A percentile compares a stretch with the other conserved stretches of the same genome.
phyloP scores from a whole-genome alignment of 2,329 filamentous ascomycete genomes.

The Verticillium albo-atrum region DNA sequence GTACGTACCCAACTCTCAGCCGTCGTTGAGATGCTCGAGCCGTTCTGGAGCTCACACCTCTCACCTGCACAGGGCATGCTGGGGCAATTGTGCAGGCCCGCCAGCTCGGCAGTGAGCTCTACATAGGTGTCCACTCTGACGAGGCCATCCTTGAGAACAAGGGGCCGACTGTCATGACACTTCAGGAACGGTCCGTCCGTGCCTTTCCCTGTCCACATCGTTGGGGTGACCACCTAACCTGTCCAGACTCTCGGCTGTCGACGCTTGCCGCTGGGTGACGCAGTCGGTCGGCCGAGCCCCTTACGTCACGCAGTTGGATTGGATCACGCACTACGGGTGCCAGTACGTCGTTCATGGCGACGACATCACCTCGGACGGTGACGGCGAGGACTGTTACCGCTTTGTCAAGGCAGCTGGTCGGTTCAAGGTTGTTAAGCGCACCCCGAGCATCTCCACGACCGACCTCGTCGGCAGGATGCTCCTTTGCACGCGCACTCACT shows the following conservation, averaged over 20 bases:
- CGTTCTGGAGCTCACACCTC: not conserved
- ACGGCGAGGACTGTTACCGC: conserved; percentile 93
- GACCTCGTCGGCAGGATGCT: conserved; percentile 98
- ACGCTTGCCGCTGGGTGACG: conserved; percentile 94
- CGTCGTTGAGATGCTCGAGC: not conserved
- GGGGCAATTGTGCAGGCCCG: conserved; percentile 96
- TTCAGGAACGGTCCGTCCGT: conserved; percentile 68
- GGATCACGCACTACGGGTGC: conserved; percentile 95
- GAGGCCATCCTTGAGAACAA: conserved; percentile 96
- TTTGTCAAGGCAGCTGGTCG: conserved; percentile 91
- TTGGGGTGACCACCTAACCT: not conserved
- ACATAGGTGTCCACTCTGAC: conserved; percentile 92
- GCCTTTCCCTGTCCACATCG: conserved; percentile 6
- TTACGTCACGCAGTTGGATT: conserved; percentile 89
- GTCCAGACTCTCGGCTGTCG: conserved; percentile 73
- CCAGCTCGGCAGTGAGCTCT: conserved; percentile 81
- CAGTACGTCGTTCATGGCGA: conserved; percentile 95
- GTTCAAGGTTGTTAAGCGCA: conserved; percentile 96
- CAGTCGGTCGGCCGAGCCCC: conserved; percentile 78
- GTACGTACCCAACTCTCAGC: conserved; percentile 35
- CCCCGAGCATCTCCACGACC: conserved; percentile 93
- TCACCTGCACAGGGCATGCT: conserved; percentile 73
- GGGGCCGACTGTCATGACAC: conserved; percentile 93
- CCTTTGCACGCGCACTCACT: conserved; percentile 90
- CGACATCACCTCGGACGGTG: conserved; percentile 92